Evolutionary conservation across 768 basidiomycete genomes (phyloP), one percentile per base, ranked within the genome.

Genomic region (Termitomyces sp.): DNA sequence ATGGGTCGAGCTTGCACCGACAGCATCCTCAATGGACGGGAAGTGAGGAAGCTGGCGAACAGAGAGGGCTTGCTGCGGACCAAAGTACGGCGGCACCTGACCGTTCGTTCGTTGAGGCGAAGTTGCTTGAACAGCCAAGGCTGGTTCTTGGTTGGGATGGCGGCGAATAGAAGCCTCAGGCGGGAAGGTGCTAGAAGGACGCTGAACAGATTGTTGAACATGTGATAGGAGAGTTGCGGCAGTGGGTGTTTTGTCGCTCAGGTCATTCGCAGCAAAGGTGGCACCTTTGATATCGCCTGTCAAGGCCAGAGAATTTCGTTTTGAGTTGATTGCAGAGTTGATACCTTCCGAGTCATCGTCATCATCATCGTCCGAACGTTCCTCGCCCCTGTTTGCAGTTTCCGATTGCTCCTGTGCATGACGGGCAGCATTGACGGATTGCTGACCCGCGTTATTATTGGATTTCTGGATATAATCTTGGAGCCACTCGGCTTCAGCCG

Each of bases 391-490:
- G 66, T 76, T 78, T 41, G 75, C 61, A 36, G 77, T 74, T 57
- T 89, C 88, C n/a, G 83, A 77, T 47, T 86, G 84, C 65, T 89
- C 89, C 61, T 85, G 84, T 11, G 87, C 86, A 44, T 81, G 74
- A 45, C 88, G 87, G 41, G 85, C 84, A n/a, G 88, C 86, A 63
- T 88, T 89, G 62, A 86, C 80, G 33, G 88, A 87, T 54, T 82
- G 78, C 69, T 91, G 88, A 7, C 84, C 89, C 7, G 91, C 88
- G 65, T 80, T 88, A 70, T 93, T 93, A 76, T 94, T 94, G 5
- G 92, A 90, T 70, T 91, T 92, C 66, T 91, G 89, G 63, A 93
- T 90, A 72, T 93, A 94, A 65, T 93, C 92, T 70, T 93, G 92
- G 27, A 94, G 82, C 82, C 91, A 94, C 74, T 94, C 92, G 62